These are phyloP conservation scores for Penstemon davidsonii DNA, from an alignment of 257 asterid genomes.

Conservation along the genomic window DNA sequence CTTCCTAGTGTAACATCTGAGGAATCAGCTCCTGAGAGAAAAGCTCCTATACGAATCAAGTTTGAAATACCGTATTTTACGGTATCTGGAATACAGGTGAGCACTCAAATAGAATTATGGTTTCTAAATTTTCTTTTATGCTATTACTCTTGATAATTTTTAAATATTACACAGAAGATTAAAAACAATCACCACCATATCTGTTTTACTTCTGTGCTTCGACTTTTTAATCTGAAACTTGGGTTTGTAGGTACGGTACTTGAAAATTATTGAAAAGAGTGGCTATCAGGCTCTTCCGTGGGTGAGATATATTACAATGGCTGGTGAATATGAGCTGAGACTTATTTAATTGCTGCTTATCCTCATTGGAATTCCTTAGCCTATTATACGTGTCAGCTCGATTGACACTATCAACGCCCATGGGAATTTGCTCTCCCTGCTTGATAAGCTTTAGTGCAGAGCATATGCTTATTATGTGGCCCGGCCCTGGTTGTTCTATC, in stretches of 20 bases:
- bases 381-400: no score
- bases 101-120: not conserved
- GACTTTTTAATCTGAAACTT: not conserved
- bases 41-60: slow-evolving; percentile 56
- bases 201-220: not conserved
- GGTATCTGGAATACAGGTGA: slow-evolving; percentile 52
- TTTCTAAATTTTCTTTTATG: not conserved
- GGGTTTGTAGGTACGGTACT: slow-evolving; percentile 44
- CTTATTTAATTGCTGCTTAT: slow-evolving; percentile 28
- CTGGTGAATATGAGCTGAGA: slow-evolving; percentile 50
- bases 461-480: no score
- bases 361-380: no score
- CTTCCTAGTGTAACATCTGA: slow-evolving; percentile 48
- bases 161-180: not conserved
- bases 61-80: slow-evolving; percentile 59
- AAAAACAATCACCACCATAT: not conserved
- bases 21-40: slow-evolving; percentile 47
- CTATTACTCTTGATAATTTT: not conserved
- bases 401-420: no score
- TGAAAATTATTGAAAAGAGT: slow-evolving; percentile 54
- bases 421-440: no score
- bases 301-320: slow-evolving; percentile 62
- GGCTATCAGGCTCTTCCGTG: slow-evolving; percentile 59
- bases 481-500: no score
- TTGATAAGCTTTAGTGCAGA: no score